Conservation (phyloP, 129 eudicot genomes). For the Glebionis coronaria region DNA sequence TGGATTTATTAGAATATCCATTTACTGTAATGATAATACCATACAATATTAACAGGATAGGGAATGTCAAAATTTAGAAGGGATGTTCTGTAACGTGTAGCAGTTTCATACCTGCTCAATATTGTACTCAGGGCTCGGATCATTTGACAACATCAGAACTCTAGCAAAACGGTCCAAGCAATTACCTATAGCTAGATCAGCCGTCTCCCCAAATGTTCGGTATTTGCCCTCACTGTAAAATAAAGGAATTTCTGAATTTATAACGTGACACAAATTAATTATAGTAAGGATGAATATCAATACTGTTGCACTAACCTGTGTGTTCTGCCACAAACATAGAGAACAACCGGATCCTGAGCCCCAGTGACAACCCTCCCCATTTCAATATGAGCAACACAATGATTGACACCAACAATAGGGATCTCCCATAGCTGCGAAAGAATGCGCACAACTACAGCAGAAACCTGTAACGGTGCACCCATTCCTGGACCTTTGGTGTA, state of each 20-base stretch:
- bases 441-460: conserved; percentile 79
- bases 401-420: conserved; percentile 76
- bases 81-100: too few relatives aligned
- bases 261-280: too few relatives aligned
- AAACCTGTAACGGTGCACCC: conserved; percentile 88
- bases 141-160: conserved; percentile 74
- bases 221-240: conserved; percentile 90
- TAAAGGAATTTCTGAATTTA: too few relatives aligned
- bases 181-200: conserved; percentile 10
- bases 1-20: too few relatives aligned
- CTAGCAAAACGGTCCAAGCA: conserved; percentile 94
- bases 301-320: too few relatives aligned
- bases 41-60: not conserved
- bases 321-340: too few relatives aligned
- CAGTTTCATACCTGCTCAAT: conserved; percentile 68
- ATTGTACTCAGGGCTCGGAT: conserved; percentile 92
- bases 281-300: too few relatives aligned
- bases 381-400: conserved; percentile 97
- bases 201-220: conserved; percentile 85
- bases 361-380: conserved; percentile 97
- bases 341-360: conserved; percentile 83
- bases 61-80: too few relatives aligned
- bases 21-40: not conserved
- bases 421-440: conserved; percentile 89
- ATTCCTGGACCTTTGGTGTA: conserved; percentile 98